A percentile compares a stretch with the other conserved stretches of the same genome.
phyloP scores from a whole-genome alignment of 2,329 filamentous ascomycete species.

The Lomentospora prolificans region DNA sequence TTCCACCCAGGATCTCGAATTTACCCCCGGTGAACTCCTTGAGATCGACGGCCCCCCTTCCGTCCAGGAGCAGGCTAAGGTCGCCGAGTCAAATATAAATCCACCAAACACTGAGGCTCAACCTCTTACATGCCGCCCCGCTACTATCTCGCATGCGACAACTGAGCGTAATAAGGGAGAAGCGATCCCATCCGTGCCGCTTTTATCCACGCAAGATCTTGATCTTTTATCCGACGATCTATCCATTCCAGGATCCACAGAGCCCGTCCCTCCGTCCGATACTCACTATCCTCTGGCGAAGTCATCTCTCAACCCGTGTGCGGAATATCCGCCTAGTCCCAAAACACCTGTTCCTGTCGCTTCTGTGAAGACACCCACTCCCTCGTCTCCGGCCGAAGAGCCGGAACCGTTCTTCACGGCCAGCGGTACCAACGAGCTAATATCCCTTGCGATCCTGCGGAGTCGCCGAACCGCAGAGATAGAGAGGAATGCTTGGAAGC shows the following conservation, averaged over 20 bases:
- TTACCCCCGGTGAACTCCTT: conserved; percentile 2
- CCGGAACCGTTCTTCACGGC: conserved; percentile 26
- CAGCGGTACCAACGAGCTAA: conserved; percentile 24
- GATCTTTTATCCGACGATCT: conserved; percentile 42
- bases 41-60: neutral
- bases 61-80: neutral
- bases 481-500: conserved; percentile 18
- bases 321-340: neutral
- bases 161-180: conserved; percentile 3
- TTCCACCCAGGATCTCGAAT: neutral
- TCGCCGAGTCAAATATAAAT: neutral
- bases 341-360: neutral
- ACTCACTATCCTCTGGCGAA: conserved; percentile 12
- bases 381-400: conserved; percentile 7
- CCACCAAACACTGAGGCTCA: no score
- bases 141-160: neutral
- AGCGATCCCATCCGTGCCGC: conserved; percentile 17
- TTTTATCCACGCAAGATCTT: conserved; percentile 42
- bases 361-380: conserved; percentile 10
- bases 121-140: neutral
- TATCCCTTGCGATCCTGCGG: conserved; percentile 23
- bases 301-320: no score
- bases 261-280: conserved; percentile 9
- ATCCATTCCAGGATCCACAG: conserved; percentile 28
- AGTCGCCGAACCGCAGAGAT: conserved; percentile 24